Percentiles rank a stretch among this genome's conserved stretches.
Conservation (phyloP, 2,329 filamentous ascomycete species). For the Fusarium musae region DNA sequence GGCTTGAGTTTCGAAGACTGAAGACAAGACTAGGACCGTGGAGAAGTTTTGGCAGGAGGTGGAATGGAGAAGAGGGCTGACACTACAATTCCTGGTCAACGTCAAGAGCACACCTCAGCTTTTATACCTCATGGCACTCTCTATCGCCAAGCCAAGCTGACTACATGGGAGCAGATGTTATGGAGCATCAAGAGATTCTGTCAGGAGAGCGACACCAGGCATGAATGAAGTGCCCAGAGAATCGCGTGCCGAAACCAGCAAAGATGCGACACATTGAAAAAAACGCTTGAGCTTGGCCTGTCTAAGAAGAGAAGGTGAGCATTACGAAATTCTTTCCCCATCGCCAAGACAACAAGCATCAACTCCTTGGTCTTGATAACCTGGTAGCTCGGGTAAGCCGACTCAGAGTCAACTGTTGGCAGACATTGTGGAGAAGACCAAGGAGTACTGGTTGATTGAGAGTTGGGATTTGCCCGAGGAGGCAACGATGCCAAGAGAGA, state of each 20-base stretch:
- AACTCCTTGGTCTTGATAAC: conserved; percentile 18
- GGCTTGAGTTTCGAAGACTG: conserved; percentile 9
- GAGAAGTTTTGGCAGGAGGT: not conserved
- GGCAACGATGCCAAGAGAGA: conserved; percentile 36
- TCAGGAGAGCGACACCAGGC: conserved; percentile 7
- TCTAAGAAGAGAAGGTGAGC: conserved; percentile 34
- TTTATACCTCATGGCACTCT: conserved; percentile 30
- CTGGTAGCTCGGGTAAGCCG: conserved; percentile 29
- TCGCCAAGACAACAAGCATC: conserved; percentile 36
- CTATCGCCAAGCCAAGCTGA: conserved; percentile 29
- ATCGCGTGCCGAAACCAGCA: conserved; percentile 27
- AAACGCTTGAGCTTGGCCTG: conserved; percentile 30
- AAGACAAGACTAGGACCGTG: not conserved
- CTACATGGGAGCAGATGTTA: conserved; percentile 16
- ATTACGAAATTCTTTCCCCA: conserved; percentile 32
- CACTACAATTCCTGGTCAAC: not conserved
- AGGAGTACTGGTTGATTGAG: conserved; percentile 21
- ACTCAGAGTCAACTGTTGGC: conserved; percentile 17
- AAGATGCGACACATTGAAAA: conserved; percentile 17
- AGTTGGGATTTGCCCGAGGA: conserved; percentile 35
- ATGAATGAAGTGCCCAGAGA: conserved; percentile 27
- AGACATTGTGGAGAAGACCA: conserved; percentile 25
- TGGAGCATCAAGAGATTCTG: conserved; percentile 16
- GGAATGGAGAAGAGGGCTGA: conserved; percentile 1
- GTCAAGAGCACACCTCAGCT: conserved; percentile 2